Base-by-base conservation (phyloP, 768 basidiomycete species). In the Mycena belliarum region DNA sequence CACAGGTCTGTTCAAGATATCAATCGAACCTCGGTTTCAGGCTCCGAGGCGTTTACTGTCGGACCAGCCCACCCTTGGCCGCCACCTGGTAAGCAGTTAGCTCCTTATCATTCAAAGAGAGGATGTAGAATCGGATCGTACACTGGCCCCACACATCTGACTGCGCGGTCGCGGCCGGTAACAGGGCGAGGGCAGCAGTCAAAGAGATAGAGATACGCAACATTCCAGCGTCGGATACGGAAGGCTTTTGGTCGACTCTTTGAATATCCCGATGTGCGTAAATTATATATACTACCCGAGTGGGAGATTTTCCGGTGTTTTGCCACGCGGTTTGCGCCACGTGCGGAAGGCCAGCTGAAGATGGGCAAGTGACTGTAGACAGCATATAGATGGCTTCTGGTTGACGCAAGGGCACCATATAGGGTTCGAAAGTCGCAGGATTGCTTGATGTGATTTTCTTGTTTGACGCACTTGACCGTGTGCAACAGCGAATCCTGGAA, bases 71-170 rank as follows among this genome's bases (percentile, higher is more conserved):
- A 63, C 3, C 7, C 38, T 6, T 20, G 12, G 12, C 60, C 60
- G 5, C 55, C 60, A 38, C 61, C 61, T 63, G 12, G 3, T 3
- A 24, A 3, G 15, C n/a, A 8, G 23, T 49, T 4, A 54, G 18
- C 10, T 25, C 15, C 15, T 32, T 6, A 32, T 32, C n/a, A n/a
- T n/a, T n/a, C n/a, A 32, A 12, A 45, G 15, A 16, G n/a, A 21
- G n/a, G 8, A 7, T 10, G 33, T 25, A 2, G 25, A 25, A 28
- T 38, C 21, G 21, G 23, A 23, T 16, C 57, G 24, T 43, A 63
- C 61, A 63, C 28, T 63, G 61, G 15, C 57, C 61, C 32, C 29
- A 63, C 2, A 58, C 44, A 15, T 26, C 28, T 8, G 61, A 63
- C 33, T 63, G 61, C 2, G 52, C 57, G 3, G 55, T 25, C 5